Evolutionary conservation across 202 grass and related monocot species (phyloP), one percentile per base, ranked within the genome.

Genomic region (Bolboschoenoplectus hybrid): DNA sequence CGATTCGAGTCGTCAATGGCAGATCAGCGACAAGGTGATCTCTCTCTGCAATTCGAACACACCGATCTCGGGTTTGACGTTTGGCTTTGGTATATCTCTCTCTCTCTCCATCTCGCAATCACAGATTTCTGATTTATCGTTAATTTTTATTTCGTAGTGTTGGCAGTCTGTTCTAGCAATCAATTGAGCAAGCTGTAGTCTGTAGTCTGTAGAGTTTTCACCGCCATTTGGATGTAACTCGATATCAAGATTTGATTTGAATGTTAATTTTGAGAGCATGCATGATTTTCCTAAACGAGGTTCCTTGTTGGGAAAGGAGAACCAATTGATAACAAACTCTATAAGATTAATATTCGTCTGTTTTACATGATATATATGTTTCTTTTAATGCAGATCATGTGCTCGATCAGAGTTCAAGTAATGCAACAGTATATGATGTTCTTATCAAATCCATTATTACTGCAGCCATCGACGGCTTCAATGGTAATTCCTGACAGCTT

Each of bases 391-490:
- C 74, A 99, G 93, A 97, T 87, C 91, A 96, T 60, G 90, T 99
- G 74, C 93, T 99, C 83, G 88, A 96, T 88, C 63, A 91, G 1
- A 67, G 68, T 46, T 89, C 85, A 10, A 91, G 80, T 41, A 99
- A 98, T 85, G 85, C 43, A 13, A 83, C 51, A 26, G 87, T 99
- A 41, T 99, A 99, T 74, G 86, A 76, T 44, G 79, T 90, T 81
- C 78, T 96, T 13, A 86, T 96, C 34, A 87, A 78, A 55, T 91
- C 85, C 53, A 85, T 98, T 78, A 94, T 98, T 69, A 52, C 60
- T 52, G 88, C 90, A 32, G 89, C 85, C 63, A 87, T 96, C 2
- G 82, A 95, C 67, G 97, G 97, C 3, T 98, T 98, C 86, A 98
- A 98, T 70, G 93, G 91, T 91, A 81, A 86, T 63, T 73, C 38